Evolutionary conservation across 23 red algal genomes (phyloP), one percentile per base, ranked within the genome.

Genomic region (Gracilaria domingensis): DNA sequence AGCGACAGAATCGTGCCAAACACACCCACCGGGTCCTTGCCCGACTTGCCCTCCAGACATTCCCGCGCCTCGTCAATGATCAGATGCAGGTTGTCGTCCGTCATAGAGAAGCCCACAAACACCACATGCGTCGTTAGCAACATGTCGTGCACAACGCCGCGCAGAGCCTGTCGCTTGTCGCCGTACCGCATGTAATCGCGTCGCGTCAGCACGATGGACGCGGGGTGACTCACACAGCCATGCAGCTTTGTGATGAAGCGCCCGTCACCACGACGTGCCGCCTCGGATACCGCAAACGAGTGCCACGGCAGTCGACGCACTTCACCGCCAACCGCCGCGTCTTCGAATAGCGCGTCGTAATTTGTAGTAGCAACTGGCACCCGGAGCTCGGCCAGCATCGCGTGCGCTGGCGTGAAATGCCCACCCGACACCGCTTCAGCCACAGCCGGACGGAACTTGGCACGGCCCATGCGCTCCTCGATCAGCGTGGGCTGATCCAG

Each of bases 71-170:
- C 66, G 20, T 72, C 66, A 20, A 72, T 72, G 34, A 72, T 42
- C 9, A 72, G 66, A 42, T 72, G 66, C 1, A 72, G 38, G 20
- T 72, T 72, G 8, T 36, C 38, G 20, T 72, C 66, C 4, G 66
- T 72, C 66, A 72, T 72, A 12, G 66, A 72, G 66, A 72, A 72
- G 33, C 66, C 66, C 33, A 72, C 66, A 42, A 72, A 72, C 33
- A 72, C 66, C 4, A 72, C 38, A 42, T 72, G 66, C 16, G 66
- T 72, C 1, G 66, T 72, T 5, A 72, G 38, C 12, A 72, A 18
- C 66, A 38, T 36, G 34, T 72, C 34, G 66, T 72, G 66, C 16
- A 72, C 20, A 5, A 25, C 14, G 20, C 66, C 66, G 66, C 66
- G 66, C 66, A 72, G 34, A 5, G 66, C 66, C 38, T 72, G 66